Evolutionary conservation across 1,139 yeast genomes (phyloP).

Genomic region (Scheffersomyces segobiensis): DNA sequence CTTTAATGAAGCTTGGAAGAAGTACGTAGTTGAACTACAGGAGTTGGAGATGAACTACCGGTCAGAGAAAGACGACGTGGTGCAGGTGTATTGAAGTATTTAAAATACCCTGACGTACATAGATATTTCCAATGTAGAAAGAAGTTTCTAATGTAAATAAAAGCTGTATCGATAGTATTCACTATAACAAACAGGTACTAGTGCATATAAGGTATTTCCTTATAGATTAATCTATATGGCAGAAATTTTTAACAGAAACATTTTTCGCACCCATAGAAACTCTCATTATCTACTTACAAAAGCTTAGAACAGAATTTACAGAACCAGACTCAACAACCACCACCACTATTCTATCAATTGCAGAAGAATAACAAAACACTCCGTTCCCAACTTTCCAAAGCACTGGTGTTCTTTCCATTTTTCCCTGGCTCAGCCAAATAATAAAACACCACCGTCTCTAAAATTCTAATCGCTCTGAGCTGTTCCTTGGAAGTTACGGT

Average conservation of each 20-base stretch:
- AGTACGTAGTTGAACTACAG: constrained; percentile 39
- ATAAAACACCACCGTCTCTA: background rate
- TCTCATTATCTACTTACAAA: too few relatives aligned
- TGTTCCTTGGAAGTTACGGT: background rate
- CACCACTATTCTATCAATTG: too few relatives aligned
- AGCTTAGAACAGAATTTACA: too few relatives aligned
- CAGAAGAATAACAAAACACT: too few relatives aligned
- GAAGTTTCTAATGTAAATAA: too few relatives aligned
- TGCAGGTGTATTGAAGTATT: constrained; percentile 38
- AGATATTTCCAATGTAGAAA: background rate
- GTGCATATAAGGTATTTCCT: background rate
- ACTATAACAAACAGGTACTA: background rate
- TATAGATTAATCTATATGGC: too few relatives aligned
- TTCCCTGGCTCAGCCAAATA: background rate
- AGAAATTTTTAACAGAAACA: background rate
- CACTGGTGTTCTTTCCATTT: background rate
- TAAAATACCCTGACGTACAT: background rate
- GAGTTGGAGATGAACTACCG: constrained; percentile 41
- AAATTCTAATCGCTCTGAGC: background rate
- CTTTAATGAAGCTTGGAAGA: constrained; percentile 63
- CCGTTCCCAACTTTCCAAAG: too few relatives aligned
- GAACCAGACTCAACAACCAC: too few relatives aligned
- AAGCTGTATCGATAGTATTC: too few relatives aligned
- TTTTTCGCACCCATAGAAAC: background rate
- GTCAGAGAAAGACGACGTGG: constrained; percentile 33